phyloP scores from a whole-genome alignment of 176 grass and related monocot species.

The Rhynchospora pubera region DNA sequence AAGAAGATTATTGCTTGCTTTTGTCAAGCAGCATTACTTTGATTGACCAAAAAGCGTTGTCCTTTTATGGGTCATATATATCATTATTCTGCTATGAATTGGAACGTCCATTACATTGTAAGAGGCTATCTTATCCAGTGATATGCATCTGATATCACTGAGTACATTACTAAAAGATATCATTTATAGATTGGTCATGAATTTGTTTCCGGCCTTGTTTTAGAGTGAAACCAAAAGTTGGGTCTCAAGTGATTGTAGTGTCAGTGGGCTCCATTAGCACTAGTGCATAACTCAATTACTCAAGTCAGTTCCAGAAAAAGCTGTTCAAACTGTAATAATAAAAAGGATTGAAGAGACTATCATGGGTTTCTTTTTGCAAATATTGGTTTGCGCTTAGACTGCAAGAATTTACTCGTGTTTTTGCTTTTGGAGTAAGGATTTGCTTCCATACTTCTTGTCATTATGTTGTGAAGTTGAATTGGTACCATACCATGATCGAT shows the following conservation, averaged over 20 bases:
- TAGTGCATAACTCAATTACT: not conserved
- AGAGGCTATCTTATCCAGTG: not conserved
- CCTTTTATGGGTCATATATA: not conserved
- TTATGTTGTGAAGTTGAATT: too few relatives aligned
- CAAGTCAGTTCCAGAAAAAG: not conserved
- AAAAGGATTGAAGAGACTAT: not conserved
- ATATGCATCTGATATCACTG: not conserved
- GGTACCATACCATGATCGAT: too few relatives aligned
- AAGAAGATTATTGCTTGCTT: not conserved
- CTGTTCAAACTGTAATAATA: not conserved
- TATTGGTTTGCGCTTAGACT: not conserved
- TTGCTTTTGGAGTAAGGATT: not conserved
- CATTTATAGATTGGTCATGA: not conserved
- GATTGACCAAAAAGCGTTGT: not conserved
- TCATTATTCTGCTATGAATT: not conserved
- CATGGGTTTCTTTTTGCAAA: not conserved
- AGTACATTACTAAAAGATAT: not conserved
- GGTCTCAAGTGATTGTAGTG: not conserved
- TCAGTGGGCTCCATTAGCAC: not conserved
- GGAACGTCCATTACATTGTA: not conserved
- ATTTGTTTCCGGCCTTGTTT: conserved; percentile 1
- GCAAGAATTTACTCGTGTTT: not conserved
- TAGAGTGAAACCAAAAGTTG: not conserved
- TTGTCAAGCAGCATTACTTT: not conserved
- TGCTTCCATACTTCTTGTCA: too few relatives aligned